Percentiles rank a stretch among this genome's conserved stretches.
Conservation (phyloP, 2,329 filamentous ascomycete species). For the Colletotrichum liriopes region DNA sequence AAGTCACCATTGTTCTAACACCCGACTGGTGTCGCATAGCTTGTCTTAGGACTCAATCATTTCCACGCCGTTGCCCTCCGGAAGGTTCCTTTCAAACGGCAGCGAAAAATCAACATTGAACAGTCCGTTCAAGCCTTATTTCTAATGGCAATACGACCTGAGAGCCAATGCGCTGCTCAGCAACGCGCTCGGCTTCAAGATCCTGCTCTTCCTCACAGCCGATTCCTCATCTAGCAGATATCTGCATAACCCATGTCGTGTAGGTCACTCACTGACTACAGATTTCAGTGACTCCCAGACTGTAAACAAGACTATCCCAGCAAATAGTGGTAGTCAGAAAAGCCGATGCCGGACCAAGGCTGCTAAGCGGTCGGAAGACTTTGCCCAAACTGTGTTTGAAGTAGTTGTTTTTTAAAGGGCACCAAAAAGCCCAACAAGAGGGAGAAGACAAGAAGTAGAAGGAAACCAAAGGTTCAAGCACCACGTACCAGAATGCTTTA, state of each 20-base stretch:
- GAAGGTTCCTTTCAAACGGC: background rate
- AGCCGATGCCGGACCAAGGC: background rate
- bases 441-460: background rate
- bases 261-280: background rate
- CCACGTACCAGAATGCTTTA: background rate
- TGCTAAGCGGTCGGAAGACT: background rate
- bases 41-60: background rate
- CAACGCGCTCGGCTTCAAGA: background rate
- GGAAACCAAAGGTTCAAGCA: background rate
- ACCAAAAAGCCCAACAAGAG: background rate
- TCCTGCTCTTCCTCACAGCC: too few relatives aligned
- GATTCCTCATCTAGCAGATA: background rate
- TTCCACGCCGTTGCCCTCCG: background rate
- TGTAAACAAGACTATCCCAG: background rate
- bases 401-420: too few relatives aligned
- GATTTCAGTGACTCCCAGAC: background rate
- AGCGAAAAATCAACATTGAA: background rate
- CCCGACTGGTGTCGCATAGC: background rate
- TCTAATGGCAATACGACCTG: background rate
- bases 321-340: background rate
- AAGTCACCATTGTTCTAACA: background rate
- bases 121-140: background rate
- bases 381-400: background rate
- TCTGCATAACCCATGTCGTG: background rate
- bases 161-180: background rate